These are phyloP conservation scores for Daldinia bambusicola DNA, from an alignment of 495 filamentous ascomycete genomes.

Conservation along the genomic window DNA sequence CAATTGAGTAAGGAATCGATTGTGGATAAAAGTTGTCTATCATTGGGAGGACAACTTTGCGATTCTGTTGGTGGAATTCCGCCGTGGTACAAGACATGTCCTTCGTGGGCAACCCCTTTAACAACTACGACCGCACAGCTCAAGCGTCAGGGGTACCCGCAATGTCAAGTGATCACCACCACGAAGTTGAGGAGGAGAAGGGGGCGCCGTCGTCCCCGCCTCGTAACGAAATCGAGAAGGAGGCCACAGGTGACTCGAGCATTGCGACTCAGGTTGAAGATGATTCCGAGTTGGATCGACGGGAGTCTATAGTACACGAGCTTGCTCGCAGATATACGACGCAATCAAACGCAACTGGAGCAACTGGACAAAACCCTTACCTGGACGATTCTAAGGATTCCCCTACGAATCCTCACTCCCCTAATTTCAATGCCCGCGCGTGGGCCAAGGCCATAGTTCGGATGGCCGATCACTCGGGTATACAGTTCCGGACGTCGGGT, in stretches of 20 bases:
- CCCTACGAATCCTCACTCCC: conserved; percentile 62
- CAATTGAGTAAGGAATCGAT: background rate
- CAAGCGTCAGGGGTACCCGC: conserved; percentile 46
- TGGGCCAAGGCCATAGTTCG: conserved; percentile 67
- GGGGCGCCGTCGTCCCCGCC: background rate
- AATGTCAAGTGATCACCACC: conserved; percentile 9
- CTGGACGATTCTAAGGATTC: conserved; percentile 53
- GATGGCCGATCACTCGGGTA: conserved; percentile 56
- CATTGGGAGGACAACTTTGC: background rate
- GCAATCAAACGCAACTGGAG: conserved; percentile 53
- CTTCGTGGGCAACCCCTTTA: conserved; percentile 55
- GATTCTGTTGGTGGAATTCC: background rate
- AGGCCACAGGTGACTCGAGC: conserved; percentile 43
- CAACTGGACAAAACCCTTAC: conserved; percentile 51
- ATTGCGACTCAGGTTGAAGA: conserved; percentile 53
- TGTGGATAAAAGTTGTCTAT: background rate
- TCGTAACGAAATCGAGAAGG: conserved; percentile 46
- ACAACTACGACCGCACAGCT: conserved; percentile 58
- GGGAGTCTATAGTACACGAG: conserved; percentile 56
- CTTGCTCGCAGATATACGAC: conserved; percentile 58
- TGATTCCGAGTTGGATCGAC: conserved; percentile 54
- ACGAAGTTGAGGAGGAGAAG: conserved; percentile 32
- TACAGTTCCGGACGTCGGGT: conserved; percentile 60
- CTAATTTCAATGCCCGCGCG: conserved; percentile 61
- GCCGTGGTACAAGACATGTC: conserved; percentile 49